Evolutionary conservation across 805 yeast genomes (phyloP), one percentile per base, ranked within the genome.

Genomic region (Phaffomyces opuntiae): DNA sequence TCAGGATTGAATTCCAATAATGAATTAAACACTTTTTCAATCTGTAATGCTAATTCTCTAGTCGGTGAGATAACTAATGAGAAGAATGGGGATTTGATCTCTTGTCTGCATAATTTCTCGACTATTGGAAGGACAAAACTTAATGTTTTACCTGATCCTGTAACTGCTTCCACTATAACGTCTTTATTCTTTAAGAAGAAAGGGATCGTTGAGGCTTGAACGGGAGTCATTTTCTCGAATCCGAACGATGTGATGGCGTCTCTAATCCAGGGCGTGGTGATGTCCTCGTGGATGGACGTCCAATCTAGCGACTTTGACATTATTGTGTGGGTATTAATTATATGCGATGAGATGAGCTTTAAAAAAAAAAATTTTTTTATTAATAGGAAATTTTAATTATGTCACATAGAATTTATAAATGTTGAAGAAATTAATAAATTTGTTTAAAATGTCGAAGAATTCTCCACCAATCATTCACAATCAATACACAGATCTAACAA

Each of bases 101-200:
- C 65, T 24, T 55, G 53, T 31, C 52, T 63, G n/a, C 60, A 54
- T 8, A 89, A 64, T 53, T 80, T 82, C 55, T 89, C 91, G 5
- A 89, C 57, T 1, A 86, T 74, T 0, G 99, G 99, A 3, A 93
- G 73, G 5, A 81, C 78, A 67, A 86, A 93, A 4, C 97, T 84
- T n/a, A 90, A 63, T 0, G 99, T 93, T 62, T 93, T 93, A n/a
- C 99, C 99, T 0, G 97, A 89, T 0, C 99, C 99, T 0, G 99
- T 93, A 1, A 88, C 96, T 0, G 97, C 96, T 61, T 93, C 97
- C 1, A 89, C 98, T 9, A 93, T 93, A 4, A 93, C 96, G 65
- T 93, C 99, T 58, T 91, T 91, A 59, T 89, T 85, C 17, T 80
- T 80, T 21, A 83, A 65, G 52, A 93, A 77, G 49, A 90, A 67